These are phyloP conservation scores for Penicillium atrosanguineum DNA, from an alignment of 495 filamentous ascomycete genomes.

Conservation along the genomic window DNA sequence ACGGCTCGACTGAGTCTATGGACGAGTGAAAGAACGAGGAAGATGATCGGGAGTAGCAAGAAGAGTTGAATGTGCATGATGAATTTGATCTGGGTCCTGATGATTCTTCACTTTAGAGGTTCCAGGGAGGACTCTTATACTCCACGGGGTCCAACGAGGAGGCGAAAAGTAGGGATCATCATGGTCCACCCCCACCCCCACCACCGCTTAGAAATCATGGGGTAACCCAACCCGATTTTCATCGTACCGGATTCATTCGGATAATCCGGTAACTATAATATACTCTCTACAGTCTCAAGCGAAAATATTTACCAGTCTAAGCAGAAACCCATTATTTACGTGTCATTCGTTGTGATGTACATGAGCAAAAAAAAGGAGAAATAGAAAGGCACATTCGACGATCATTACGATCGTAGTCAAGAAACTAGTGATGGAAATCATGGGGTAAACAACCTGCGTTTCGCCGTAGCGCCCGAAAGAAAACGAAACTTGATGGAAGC, in stretches of 20 bases:
- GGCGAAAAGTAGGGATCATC: too few species aligned
- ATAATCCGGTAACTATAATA: not conserved
- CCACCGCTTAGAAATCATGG: constrained; percentile 15
- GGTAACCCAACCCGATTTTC: not conserved
- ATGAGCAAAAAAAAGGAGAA: not conserved
- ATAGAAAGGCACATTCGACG: not conserved
- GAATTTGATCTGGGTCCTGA: not conserved
- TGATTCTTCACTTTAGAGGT: not conserved
- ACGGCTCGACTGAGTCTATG: constrained; percentile 18
- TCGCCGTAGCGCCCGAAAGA: not conserved
- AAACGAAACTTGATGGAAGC: not conserved
- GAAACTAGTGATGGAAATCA: constrained; percentile 1
- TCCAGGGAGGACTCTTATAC: too few species aligned
- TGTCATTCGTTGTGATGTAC: not conserved
- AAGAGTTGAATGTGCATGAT: constrained; percentile 12
- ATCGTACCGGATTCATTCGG: not conserved
- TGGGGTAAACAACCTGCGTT: constrained; percentile 6
- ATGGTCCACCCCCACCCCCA: constrained; percentile 26
- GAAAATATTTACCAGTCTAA: too few species aligned
- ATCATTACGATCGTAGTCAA: not conserved
- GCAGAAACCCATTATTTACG: not conserved
- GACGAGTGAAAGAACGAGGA: constrained; percentile 10
- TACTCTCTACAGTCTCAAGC: not conserved
- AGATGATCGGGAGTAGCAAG: constrained; percentile 10
- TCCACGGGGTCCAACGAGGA: too few species aligned